Evolutionary conservation across 768 basidiomycete genomes (phyloP).

Genomic region (Neoboletus subvelutipes): DNA sequence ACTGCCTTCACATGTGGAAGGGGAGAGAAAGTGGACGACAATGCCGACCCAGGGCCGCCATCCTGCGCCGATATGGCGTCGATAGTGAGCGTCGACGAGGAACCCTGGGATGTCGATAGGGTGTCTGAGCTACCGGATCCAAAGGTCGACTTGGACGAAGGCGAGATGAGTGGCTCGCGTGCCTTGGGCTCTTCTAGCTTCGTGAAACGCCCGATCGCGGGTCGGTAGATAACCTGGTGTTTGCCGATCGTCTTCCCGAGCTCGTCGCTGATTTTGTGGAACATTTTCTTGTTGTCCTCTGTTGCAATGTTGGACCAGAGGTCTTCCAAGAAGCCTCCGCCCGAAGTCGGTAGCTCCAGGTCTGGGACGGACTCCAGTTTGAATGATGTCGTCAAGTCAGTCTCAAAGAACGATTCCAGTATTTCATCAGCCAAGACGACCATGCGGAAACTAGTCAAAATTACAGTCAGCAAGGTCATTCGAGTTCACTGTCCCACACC

Average conservation of each 20-base stretch:
- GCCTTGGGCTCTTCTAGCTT: constrained; percentile 85
- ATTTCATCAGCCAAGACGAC: constrained; percentile 96
- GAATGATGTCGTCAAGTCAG: constrained; percentile 88
- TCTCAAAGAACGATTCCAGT: constrained; percentile 94
- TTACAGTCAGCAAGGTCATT: constrained; percentile 10
- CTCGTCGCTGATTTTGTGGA: constrained; percentile 91
- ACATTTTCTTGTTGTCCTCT: constrained; percentile 89
- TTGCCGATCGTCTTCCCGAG: constrained; percentile 93
- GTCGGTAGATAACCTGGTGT: constrained; percentile 80
- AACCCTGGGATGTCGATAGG: constrained; percentile 24
- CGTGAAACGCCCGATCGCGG: constrained; percentile 85
- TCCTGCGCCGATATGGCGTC: constrained; percentile 33
- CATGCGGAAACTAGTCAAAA: constrained; percentile 82
- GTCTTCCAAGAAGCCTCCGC: constrained; percentile 71
- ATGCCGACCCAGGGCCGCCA: constrained; percentile 24
- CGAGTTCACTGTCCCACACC: constrained; percentile 19
- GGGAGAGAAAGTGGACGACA: constrained; percentile 43
- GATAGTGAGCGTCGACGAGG: constrained; percentile 54
- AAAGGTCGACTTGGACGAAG: constrained; percentile 56
- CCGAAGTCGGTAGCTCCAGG: constrained; percentile 58
- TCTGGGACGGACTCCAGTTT: constrained; percentile 69
- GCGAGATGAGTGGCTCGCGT: constrained; percentile 81
- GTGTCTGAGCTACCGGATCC: constrained; percentile 35
- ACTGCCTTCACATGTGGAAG: constrained; percentile 72
- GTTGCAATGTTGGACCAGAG: constrained; percentile 89